phyloP scores from a whole-genome alignment of 371 early-diverging fungal species.

The Syncephalastrum monosporum region DNA sequence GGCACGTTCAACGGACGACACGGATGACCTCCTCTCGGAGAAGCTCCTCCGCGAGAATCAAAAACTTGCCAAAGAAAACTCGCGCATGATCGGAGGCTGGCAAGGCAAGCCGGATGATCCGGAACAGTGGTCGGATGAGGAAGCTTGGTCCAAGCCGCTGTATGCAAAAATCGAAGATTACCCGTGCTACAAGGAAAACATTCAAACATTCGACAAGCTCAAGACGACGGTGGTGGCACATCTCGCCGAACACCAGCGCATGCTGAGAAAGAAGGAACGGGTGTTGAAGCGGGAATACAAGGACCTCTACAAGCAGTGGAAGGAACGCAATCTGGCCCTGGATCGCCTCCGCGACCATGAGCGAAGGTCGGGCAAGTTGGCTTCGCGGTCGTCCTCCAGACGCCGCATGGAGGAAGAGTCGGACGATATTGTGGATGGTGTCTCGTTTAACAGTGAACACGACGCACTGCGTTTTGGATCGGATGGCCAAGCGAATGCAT shows the following conservation, averaged over 20 bases:
- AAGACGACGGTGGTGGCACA: conserved; percentile 22
- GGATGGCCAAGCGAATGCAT: conserved; percentile 34
- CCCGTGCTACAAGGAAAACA: conserved; percentile 61
- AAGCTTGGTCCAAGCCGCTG: conserved; percentile 38
- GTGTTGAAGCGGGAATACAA: conserved; percentile 41
- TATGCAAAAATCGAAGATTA: conserved; percentile 54
- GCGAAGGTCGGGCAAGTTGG: conserved; percentile 34
- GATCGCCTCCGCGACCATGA: conserved; percentile 43
- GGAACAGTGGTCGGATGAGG: conserved; percentile 43
- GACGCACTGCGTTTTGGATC: conserved; percentile 43
- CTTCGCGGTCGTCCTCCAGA: conserved; percentile 30
- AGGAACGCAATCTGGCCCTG: conserved; percentile 36
- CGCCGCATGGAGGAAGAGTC: conserved; percentile 43
- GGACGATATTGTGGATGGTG: conserved; percentile 46
- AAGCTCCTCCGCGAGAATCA: conserved; percentile 63
- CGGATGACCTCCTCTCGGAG: conserved; percentile 44
- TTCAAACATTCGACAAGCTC: conserved; percentile 25
- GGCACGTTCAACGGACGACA: conserved; percentile 33
- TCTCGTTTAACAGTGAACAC: conserved; percentile 41
- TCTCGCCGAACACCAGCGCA: conserved; percentile 18
- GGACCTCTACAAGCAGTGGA: conserved; percentile 36
- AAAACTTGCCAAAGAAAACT: conserved; percentile 50
- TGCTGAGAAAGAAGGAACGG: conserved; percentile 30
- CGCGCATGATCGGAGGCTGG: conserved; percentile 42
- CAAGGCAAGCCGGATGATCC: conserved; percentile 27